Conservation (phyloP, 768 basidiomycete genomes). For the Arthromyces matolae region DNA sequence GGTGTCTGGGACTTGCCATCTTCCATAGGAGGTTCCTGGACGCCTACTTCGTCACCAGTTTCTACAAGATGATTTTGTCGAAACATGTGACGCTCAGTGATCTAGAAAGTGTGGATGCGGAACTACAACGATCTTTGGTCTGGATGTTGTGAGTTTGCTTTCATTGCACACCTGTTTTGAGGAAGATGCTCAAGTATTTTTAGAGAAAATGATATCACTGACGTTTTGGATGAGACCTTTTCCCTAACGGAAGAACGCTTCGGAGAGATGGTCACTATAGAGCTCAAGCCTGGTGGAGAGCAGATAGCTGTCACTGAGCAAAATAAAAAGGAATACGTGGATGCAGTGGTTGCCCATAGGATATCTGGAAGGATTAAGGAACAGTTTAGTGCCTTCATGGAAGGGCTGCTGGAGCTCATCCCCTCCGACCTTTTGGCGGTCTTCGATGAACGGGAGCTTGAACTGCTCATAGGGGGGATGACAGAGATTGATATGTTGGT, state of each 20-base stretch:
- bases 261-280: constrained; percentile 65
- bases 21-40: constrained; percentile 79
- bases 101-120: constrained; percentile 66
- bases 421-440: constrained; percentile 82
- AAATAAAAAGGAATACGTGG: constrained; percentile 78
- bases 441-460: constrained; percentile 88
- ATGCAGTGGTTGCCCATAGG: constrained; percentile 76
- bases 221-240: constrained; percentile 71
- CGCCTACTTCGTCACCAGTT: constrained; percentile 74
- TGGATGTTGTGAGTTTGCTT: constrained; percentile 68
- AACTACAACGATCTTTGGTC: constrained; percentile 61
- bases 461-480: constrained; percentile 90
- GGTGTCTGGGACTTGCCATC: constrained; percentile 68
- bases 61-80: constrained; percentile 74
- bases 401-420: constrained; percentile 80
- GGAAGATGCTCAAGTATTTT: background rate
- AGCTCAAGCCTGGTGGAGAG: constrained; percentile 61
- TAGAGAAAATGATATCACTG: constrained; percentile 76
- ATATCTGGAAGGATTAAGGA: constrained; percentile 78
- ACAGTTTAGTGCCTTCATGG: constrained; percentile 84
- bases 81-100: constrained; percentile 60
- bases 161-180: background rate
- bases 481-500: constrained; percentile 83
- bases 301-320: constrained; percentile 62
- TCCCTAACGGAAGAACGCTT: constrained; percentile 70